Evolutionary conservation across 2,329 filamentous ascomycete species (phyloP).

Genomic region (Penicillium sclerotiorum): DNA sequence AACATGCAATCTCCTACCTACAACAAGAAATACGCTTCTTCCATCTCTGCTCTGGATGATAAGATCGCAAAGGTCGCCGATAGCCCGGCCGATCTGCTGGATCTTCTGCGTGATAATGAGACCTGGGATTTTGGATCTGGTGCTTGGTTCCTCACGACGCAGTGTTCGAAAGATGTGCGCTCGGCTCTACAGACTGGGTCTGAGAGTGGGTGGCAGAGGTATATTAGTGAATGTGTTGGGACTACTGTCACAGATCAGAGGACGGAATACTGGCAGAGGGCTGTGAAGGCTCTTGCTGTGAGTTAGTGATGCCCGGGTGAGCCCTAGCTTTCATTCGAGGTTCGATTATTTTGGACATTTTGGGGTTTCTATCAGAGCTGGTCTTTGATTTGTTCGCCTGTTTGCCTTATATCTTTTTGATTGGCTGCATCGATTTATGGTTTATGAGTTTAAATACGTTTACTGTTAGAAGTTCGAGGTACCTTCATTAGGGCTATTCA

Average conservation of each 20-base stretch:
- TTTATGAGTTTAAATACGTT: not conserved
- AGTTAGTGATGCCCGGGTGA: not conserved
- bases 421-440: too few relatives aligned
- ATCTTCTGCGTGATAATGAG: conserved; percentile 52
- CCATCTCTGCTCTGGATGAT: conserved; percentile 47
- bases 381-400: conserved; percentile 6
- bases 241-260: conserved; percentile 52
- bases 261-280: conserved; percentile 53
- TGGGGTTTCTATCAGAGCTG: conserved; percentile 8
- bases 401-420: not conserved
- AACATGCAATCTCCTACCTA: conserved; percentile 65
- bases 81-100: conserved; percentile 49
- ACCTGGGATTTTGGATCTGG: conserved; percentile 60
- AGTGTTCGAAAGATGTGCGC: conserved; percentile 54
- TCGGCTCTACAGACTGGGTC: conserved; percentile 50
- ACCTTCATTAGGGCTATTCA: not conserved
- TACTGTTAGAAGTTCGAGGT: not conserved
- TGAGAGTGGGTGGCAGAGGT: conserved; percentile 55
- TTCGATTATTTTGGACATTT: not conserved
- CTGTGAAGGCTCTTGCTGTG: conserved; percentile 42
- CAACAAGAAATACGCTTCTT: conserved; percentile 58
- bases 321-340: not conserved
- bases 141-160: conserved; percentile 62
- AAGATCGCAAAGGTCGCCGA: conserved; percentile 36
- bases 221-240: conserved; percentile 58